Base-by-base conservation (phyloP, 768 basidiomycete genomes). In the Leucocoprinus sp. region DNA sequence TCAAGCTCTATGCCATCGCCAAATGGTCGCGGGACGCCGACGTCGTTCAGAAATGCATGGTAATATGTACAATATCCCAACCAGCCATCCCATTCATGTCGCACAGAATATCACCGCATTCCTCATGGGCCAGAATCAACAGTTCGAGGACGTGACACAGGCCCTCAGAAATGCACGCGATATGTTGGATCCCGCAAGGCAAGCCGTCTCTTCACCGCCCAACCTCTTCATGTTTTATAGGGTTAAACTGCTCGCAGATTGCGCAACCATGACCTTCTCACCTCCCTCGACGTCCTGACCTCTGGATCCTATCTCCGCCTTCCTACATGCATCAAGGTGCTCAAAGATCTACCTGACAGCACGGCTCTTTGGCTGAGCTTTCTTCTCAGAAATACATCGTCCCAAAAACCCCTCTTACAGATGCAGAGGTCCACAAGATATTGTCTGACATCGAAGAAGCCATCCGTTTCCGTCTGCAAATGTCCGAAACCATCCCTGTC, bases 221-320 rank as follows among this genome's bases (percentile, higher is more conserved):
- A 18, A 4, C 14, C 29, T 41, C 31, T 31, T 31, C 11, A 31
- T 14, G n/a, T n/a, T n/a, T 19, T 22, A 23, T 21, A 5, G n/a
- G 18, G 15, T 21, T 38, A 15, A 42, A 40, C 29, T 23, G 17
- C 52, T 7, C 17, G 4, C 55, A 91, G 93, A 57, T 75, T 92
- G 15, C 82, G 93, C 46, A 97, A 97, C 64, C 91, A 93, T 50
- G 95, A 98, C 62, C 68, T 97, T 18, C 72, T 93, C 3, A 95
- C 92, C 0, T 93, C 93, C 18, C 66, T 97, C 28, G 86, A 93
- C 53, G 86, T 97, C 44, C 70, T 96, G 24, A 86, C 86, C 1
- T 82, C 80, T 9, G 93, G 93, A 0, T 82, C 86, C 12, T 98
- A 97, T 58, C 70, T 79, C 29, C 72, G 90, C 21, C 75, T 98